Evolutionary conservation across 1,284 basidiomycete species (phyloP).

Genomic region (Boletus calvinii): DNA sequence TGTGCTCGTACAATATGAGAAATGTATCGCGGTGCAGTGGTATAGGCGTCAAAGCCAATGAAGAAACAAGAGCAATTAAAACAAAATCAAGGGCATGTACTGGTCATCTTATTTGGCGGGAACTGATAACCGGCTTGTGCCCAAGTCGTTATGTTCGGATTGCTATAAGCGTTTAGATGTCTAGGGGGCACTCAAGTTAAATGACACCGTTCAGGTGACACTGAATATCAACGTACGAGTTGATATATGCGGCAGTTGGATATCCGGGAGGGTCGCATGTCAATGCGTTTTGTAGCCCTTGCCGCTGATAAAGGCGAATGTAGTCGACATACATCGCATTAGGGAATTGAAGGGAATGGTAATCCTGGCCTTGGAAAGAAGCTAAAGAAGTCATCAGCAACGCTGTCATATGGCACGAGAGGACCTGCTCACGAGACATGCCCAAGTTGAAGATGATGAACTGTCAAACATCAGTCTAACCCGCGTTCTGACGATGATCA

Average conservation of each 20-base stretch:
- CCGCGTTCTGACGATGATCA: slow-evolving; percentile 1
- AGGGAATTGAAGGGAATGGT: slow-evolving; percentile 65
- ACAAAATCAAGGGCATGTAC: slow-evolving; percentile 34
- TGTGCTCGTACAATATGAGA: slow-evolving; percentile 29
- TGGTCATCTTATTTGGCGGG: slow-evolving; percentile 69
- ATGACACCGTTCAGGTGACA: neutral
- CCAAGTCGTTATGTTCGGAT: slow-evolving; percentile 79
- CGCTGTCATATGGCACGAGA: neutral
- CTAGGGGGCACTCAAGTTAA: slow-evolving; percentile 37
- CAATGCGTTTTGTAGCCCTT: slow-evolving; percentile 53
- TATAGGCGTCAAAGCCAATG: slow-evolving; percentile 16
- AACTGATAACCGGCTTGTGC: slow-evolving; percentile 61
- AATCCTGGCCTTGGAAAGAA: slow-evolving; percentile 69
- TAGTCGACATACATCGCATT: slow-evolving; percentile 74
- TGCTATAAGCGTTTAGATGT: slow-evolving; percentile 64
- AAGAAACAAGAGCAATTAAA: slow-evolving; percentile 10
- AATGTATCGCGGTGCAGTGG: slow-evolving; percentile 22
- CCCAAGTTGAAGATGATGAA: slow-evolving; percentile 76
- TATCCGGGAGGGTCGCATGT: slow-evolving; percentile 62
- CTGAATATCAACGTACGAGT: slow-evolving; percentile 39
- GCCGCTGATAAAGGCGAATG: slow-evolving; percentile 73
- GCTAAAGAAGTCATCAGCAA: slow-evolving; percentile 33
- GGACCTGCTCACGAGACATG: slow-evolving; percentile 50
- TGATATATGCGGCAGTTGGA: slow-evolving; percentile 63
- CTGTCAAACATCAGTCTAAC: slow-evolving; percentile 37